Base-by-base conservation (phyloP, 345 rosid genomes). In the Citrus australasica region DNA sequence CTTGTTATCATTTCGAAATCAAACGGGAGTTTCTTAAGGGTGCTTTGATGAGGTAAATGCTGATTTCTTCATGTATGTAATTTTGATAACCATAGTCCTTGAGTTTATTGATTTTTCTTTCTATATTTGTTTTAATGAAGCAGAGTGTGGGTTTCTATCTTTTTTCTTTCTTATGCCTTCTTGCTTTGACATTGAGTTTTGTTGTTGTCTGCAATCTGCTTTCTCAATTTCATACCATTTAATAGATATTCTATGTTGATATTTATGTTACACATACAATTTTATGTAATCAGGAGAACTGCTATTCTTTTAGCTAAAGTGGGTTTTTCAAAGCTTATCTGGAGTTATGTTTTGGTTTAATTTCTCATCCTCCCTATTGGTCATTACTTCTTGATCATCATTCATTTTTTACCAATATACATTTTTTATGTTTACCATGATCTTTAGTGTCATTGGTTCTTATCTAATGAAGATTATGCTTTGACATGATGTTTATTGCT, bases 1-100 rank as follows among this genome's bases (percentile, higher is more conserved):
- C 98, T 53, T 96, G 99, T 88, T 96, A 94, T 83, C 97, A 96
- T 88, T 96, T 96, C 82, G 99, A 96, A 88, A 95, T 96, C 69
- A 94, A 94, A 80, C 89, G 76, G 67, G 98, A 96, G 79, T 92
- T 83, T 87, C 98, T 96, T 75, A 84, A 83, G 73, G 98, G 95
- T 80, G 95, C 98, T 73, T 89, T 96, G 77, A 79, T 60, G 90
- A 94, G 99, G 99, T 96, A 87, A 87, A 68, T 79, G 42, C 46
- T 53, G 40, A 62, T 32, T 55, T 10, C 38, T 30, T 78, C 77
- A 58, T 46, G 82, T 42, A 24, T 73, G 40, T 11, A 2, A 68
- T 46, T 65, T 75, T 59, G 55, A 61, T 61, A 72, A 53, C 27
- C 40, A 37, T 40, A 48, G 62, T 46, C 46, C 66, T 59, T n/a